Percentiles rank a stretch among this genome's conserved stretches.
phyloP scores from a whole-genome alignment of 148 eudicot species.

The Selenicereus undatus region DNA sequence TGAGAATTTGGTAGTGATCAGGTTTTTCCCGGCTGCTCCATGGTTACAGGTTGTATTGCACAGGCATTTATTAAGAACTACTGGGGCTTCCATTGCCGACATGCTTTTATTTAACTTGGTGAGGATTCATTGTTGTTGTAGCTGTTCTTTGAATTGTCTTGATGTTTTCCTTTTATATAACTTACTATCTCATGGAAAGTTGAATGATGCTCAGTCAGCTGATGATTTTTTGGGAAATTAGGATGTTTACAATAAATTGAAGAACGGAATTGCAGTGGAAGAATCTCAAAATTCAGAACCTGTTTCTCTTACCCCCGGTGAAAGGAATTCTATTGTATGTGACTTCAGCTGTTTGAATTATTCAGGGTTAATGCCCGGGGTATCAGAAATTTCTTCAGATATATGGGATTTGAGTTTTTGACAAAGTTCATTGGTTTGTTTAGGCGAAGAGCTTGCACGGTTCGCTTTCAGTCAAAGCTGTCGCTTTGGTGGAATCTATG shows the following conservation, averaged over 20 bases:
- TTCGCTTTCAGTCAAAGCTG: conserved; percentile 62
- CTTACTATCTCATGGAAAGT: not conserved
- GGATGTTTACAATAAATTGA: conserved; percentile 79
- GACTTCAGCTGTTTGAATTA: conserved; percentile 1
- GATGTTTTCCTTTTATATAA: not conserved
- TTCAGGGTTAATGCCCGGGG: conserved; percentile 2
- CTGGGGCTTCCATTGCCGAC: conserved; percentile 65
- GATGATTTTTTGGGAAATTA: conserved; percentile 25
- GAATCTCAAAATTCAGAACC: conserved; percentile 57
- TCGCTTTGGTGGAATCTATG: conserved; percentile 64
- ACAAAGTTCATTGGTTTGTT: conserved; percentile 19
- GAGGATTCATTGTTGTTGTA: conserved; percentile 10
- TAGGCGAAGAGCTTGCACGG: conserved; percentile 82
- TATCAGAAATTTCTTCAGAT: not conserved
- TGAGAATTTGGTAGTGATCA: conserved; percentile 11
- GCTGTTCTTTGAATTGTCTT: not conserved
- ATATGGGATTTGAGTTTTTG: conserved; percentile 8
- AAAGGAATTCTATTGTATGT: conserved; percentile 69
- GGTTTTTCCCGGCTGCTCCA: conserved; percentile 7
- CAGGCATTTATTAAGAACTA: conserved; percentile 81
- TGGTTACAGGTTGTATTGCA: conserved; percentile 63
- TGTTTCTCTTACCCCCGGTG: conserved; percentile 58
- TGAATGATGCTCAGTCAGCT: conserved; percentile 9
- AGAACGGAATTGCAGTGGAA: conserved; percentile 77
- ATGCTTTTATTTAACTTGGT: conserved; percentile 67